phyloP scores from a whole-genome alignment of 208 protist genomes.

The Phytomonas sp. region DNA sequence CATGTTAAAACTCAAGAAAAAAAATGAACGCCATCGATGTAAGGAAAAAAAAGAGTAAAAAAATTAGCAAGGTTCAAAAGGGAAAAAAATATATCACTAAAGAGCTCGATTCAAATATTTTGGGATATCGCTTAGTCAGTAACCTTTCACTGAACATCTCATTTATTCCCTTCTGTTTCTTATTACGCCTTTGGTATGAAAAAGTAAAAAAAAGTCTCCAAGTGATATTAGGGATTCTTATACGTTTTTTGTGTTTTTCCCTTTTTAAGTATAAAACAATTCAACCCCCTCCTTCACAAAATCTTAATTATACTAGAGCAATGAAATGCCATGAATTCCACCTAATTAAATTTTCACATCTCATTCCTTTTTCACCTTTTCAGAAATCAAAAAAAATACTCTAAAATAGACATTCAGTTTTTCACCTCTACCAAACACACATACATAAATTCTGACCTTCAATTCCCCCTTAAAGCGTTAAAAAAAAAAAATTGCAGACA shows the following conservation, averaged over 20 bases:
- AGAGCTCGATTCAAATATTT: neutral
- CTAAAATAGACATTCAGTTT: neutral
- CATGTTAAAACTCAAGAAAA: conserved; percentile 11
- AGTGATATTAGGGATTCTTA: neutral
- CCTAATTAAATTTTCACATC: neutral
- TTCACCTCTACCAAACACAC: neutral
- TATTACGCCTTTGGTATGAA: neutral
- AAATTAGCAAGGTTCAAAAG: conserved; percentile 4
- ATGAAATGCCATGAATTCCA: neutral
- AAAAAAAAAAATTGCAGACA: conserved; percentile 11
- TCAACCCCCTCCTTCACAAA: neutral
- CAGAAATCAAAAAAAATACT: conserved; percentile 9
- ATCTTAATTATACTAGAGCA: neutral
- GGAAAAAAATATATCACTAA: conserved; percentile 4
- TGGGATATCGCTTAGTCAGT: neutral
- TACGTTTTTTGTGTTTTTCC: neutral
- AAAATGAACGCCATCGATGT: neutral
- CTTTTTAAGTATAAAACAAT: neutral
- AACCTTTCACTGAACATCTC: neutral
- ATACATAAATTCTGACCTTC: neutral
- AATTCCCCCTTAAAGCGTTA: conserved; percentile 7
- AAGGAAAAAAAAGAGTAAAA: conserved; percentile 5
- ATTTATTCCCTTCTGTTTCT: neutral
- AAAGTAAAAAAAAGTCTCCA: neutral
- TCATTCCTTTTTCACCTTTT: neutral